Evolutionary conservation across 1,284 basidiomycete species (phyloP).

Genomic region (Rhizoctonia solani): DNA sequence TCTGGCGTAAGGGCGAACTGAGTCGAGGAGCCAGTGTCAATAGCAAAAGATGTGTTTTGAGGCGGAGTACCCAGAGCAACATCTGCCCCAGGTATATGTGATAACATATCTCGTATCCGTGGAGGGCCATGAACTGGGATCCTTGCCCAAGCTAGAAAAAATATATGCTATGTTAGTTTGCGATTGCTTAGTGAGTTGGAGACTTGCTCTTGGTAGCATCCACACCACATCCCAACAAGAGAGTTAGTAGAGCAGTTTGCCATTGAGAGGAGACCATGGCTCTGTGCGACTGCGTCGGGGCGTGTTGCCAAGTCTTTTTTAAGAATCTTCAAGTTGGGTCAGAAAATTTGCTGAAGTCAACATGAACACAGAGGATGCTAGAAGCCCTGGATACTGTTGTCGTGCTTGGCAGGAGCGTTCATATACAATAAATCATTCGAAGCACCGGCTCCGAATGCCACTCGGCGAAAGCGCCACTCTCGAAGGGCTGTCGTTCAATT

Average conservation of each 20-base stretch:
- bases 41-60: slow-evolving; percentile 18
- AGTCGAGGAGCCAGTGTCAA: not conserved
- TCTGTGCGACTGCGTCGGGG: not conserved
- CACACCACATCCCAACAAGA: not conserved
- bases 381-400: not conserved
- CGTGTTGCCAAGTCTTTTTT: too few species aligned
- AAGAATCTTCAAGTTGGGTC: too few species aligned
- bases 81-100: not conserved
- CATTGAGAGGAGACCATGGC: not conserved
- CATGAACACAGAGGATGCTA: too few species aligned
- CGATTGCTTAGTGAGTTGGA: not conserved
- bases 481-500: not conserved
- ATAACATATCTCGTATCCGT: not conserved
- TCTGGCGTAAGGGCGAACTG: slow-evolving; percentile 24
- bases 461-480: not conserved
- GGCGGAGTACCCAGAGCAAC: slow-evolving; percentile 16
- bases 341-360: too few species aligned
- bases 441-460: not conserved
- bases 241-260: too few species aligned
- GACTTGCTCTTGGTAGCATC: not conserved
- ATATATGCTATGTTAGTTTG: not conserved
- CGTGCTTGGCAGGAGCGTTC: not conserved
- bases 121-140: slow-evolving; percentile 7
- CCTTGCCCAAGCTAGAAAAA: slow-evolving; percentile 5
- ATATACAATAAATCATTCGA: not conserved